Evolutionary conservation across 129 eudicot species (phyloP), one percentile per base, ranked within the genome.

Genomic region (Chrysanthemum seticuspe): DNA sequence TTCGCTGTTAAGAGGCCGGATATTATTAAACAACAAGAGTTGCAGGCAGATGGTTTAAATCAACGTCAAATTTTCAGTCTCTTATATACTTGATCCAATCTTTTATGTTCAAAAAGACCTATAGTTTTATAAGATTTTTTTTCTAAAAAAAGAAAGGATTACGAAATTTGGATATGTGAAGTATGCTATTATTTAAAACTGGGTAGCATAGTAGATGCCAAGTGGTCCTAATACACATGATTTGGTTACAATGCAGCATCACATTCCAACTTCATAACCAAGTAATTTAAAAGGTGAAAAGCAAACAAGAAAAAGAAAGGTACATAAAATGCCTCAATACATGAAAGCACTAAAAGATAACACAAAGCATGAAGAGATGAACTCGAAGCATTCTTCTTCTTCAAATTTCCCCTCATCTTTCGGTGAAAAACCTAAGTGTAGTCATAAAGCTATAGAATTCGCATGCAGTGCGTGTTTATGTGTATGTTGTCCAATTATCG

Each of bases 401-500:
- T 57, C 71, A n/a, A 58, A 62, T 56, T 55, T 49, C 54, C 45
- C 48, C 18, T 73, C 81, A 50, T 56, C 78, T 71, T 23, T 67
- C 2, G 44, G 14, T 7, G 67, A 53, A 34, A 73, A 80, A 61
- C 49, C 58, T 10, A 34, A 66, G 25, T 51, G 70, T 65, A 62
- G 68, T 62, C 45, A 74, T 34, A 80, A 56, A 14, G 50, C 58
- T 13, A 51, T 67, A 0, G 83, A 80, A 19, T 74, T 68, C n/a
- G 74, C 56, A 2, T 80, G 87, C 70, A 80, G 75, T 56, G 71
- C 62, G 6, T 86, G 87, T 58, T 23, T 82, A 58, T 82, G 87
- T 66, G 76, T 86, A 11, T 83, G 83, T 55, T 86, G 87, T 62
- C 90, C 90, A 3, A 13, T 83, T 68, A 45, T 76, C 5, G 12